Evolutionary conservation across 331 rosid species (phyloP).

Genomic region (Prunus yedoensis): DNA sequence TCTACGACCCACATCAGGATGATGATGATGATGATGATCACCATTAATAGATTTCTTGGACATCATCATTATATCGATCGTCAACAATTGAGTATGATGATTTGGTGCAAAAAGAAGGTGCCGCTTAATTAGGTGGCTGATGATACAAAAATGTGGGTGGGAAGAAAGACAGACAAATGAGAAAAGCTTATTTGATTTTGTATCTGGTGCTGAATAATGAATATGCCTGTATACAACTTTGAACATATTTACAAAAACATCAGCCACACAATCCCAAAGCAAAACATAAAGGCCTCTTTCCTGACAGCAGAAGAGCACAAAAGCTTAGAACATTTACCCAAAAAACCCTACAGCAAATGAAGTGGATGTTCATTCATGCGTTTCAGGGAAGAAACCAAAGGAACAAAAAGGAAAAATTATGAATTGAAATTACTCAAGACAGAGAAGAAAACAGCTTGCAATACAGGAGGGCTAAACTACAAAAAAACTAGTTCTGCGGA

Average conservation of each 20-base stretch:
- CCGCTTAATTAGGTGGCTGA: too few species aligned
- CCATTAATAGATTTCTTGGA: not conserved
- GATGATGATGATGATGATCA: not conserved
- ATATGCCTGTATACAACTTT: too few species aligned
- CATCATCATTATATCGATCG: not conserved
- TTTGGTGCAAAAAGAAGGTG: too few species aligned
- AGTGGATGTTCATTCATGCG: not conserved
- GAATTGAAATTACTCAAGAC: not conserved
- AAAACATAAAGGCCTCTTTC: too few species aligned
- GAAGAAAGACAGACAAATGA: not conserved
- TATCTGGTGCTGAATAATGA: too few species aligned
- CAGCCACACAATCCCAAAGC: too few species aligned
- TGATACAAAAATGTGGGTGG: not conserved
- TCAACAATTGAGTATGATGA: too few species aligned
- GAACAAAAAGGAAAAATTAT: not conserved
- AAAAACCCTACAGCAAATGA: not conserved
- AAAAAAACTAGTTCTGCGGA: conserved; percentile 12
- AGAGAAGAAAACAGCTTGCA: not conserved
- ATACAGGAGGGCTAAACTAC: conserved; percentile 1
- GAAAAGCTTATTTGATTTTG: not conserved
- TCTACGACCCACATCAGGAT: conserved; percentile 28
- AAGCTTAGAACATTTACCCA: not conserved
- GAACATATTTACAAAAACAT: too few species aligned
- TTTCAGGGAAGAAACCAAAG: not conserved
- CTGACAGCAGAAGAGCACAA: too few species aligned